Percentiles rank a stretch among this genome's conserved stretches.
Conservation (phyloP, 1,284 basidiomycete species). For the Puccinia polysora region DNA sequence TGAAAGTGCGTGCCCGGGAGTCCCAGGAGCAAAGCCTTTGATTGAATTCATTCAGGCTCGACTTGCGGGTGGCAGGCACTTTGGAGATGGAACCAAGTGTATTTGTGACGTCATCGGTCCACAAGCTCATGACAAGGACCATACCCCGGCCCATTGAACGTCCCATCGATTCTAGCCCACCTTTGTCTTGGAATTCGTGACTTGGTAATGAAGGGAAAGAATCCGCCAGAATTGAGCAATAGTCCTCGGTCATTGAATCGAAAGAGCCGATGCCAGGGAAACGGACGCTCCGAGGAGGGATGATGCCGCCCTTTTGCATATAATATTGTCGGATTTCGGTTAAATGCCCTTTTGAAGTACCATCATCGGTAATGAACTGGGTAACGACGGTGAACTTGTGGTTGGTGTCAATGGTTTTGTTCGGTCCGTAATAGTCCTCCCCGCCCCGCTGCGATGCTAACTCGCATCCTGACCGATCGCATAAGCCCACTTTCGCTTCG, state of each 20-base stretch:
- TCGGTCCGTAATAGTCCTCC: conserved; percentile 16
- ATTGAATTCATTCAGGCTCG: neutral
- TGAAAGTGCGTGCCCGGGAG: neutral
- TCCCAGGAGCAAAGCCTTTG: neutral
- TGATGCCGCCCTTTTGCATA: conserved; percentile 5
- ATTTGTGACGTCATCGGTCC: conserved; percentile 1
- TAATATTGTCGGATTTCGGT: conserved; percentile 16
- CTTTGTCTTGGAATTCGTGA: neutral
- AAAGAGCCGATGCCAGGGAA: neutral
- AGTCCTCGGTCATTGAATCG: conserved; percentile 9
- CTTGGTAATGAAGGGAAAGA: too few species aligned
- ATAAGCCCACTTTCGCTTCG: neutral
- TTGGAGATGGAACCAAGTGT: neutral
- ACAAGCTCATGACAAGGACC: conserved; percentile 32
- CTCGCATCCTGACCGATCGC: conserved; percentile 14
- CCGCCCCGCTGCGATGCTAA: conserved; percentile 7
- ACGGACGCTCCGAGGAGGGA: neutral
- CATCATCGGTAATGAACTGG: conserved; percentile 14
- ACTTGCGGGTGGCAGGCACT: neutral
- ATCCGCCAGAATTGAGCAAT: too few species aligned
- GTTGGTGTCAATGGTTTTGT: conserved; percentile 20
- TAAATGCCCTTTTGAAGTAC: neutral
- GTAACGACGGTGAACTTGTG: conserved; percentile 30
- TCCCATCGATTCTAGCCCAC: conserved; percentile 13
- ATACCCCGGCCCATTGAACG: conserved; percentile 9